Conservation (phyloP, 129 eudicot genomes). For the Deinandra increscens region DNA sequence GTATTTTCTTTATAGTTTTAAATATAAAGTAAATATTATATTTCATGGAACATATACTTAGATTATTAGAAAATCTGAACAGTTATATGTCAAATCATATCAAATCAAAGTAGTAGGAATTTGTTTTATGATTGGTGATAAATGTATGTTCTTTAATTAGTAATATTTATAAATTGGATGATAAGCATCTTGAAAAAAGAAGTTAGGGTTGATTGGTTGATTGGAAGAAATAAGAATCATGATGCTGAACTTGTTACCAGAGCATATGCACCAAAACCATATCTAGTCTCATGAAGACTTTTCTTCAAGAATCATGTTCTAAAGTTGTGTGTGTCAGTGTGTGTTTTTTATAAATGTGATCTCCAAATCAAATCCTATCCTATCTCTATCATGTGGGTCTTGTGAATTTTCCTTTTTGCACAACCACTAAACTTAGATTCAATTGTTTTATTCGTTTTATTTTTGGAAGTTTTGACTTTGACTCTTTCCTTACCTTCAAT, state of each 20-base stretch:
- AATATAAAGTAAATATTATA: background rate
- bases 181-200: constrained; percentile 36
- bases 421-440: constrained; percentile 33
- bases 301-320: constrained; percentile 39
- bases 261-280: constrained; percentile 31
- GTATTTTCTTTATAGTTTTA: constrained; percentile 12
- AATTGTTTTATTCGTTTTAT: background rate
- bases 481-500: constrained; percentile 23
- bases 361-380: constrained; percentile 40
- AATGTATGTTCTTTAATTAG: constrained; percentile 20
- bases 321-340: constrained; percentile 9
- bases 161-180: constrained; percentile 14
- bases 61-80: background rate
- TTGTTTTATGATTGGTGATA: constrained; percentile 20
- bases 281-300: constrained; percentile 24
- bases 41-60: background rate
- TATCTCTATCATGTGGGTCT: constrained; percentile 38
- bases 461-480: constrained; percentile 29
- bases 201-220: constrained; percentile 11
- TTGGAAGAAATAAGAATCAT: constrained; percentile 16
- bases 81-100: background rate
- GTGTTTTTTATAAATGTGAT: constrained; percentile 1
- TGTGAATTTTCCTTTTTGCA: constrained; percentile 30
- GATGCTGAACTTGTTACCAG: constrained; percentile 20
- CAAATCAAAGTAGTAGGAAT: background rate